These are phyloP conservation scores for Penicillium subrubescens DNA, from an alignment of 495 filamentous ascomycete species.

Conservation along the genomic window DNA sequence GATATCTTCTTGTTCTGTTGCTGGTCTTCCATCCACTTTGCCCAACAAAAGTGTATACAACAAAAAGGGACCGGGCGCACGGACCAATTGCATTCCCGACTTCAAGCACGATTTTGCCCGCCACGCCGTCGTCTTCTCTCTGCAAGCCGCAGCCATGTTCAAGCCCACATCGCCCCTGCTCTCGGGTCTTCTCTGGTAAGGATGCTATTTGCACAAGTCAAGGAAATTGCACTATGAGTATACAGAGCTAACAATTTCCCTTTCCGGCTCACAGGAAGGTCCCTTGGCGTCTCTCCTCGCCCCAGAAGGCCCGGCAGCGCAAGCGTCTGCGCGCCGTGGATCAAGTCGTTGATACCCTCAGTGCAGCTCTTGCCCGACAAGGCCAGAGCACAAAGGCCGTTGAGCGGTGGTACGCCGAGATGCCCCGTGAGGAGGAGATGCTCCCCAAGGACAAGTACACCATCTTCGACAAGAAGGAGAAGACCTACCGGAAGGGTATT, in stretches of 20 bases:
- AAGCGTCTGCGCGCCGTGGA: conserved; percentile 85
- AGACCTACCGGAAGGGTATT: conserved; percentile 91
- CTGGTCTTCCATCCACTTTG: background rate
- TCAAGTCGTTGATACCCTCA: conserved; percentile 73
- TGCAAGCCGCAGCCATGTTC: conserved; percentile 52
- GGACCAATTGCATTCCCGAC: conserved; percentile 32
- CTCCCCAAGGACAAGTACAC: conserved; percentile 96
- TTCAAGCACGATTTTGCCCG: conserved; percentile 33
- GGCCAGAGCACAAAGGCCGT: conserved; percentile 70
- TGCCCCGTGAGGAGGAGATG: conserved; percentile 97
- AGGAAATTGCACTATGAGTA: background rate
- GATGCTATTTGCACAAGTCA: background rate
- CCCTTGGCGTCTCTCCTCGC: conserved; percentile 89
- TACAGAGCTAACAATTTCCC: conserved; percentile 13
- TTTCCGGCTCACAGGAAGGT: conserved; percentile 73
- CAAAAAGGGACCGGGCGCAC: conserved; percentile 17
- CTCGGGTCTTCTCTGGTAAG: conserved; percentile 82
- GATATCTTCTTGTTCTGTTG: background rate
- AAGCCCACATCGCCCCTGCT: conserved; percentile 73
- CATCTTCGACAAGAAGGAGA: conserved; percentile 94
- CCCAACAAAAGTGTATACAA: conserved; percentile 10
- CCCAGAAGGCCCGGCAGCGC: conserved; percentile 89
- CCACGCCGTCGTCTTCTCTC: conserved; percentile 10
- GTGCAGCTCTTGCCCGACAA: conserved; percentile 70
- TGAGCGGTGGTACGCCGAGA: conserved; percentile 87